Conservation (phyloP, 257 asterid genomes). For the Solanum microdontum region DNA sequence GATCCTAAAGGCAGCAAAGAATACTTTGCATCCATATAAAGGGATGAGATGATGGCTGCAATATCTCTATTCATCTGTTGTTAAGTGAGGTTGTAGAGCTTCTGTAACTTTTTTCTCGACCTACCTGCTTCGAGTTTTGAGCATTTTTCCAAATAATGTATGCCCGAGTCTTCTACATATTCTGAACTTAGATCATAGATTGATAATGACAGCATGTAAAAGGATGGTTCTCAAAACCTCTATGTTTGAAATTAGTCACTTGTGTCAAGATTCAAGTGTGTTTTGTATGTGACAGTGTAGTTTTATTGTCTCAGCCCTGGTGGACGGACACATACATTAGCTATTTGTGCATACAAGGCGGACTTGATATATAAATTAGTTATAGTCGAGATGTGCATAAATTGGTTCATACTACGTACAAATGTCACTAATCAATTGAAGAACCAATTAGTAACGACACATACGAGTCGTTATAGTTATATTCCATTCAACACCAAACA, state of each 20-base stretch:
- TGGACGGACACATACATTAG: neutral
- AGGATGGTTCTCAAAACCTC: neutral
- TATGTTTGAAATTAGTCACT: neutral
- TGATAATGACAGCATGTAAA: neutral
- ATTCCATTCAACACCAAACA: too few species aligned
- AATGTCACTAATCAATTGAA: too few species aligned
- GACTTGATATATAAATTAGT: neutral
- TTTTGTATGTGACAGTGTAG: neutral
- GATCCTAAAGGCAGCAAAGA: constrained; percentile 94
- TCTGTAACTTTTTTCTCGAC: neutral
- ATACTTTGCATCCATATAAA: constrained; percentile 73
- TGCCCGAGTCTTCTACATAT: neutral
- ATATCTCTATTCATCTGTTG: neutral
- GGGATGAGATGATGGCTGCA: neutral
- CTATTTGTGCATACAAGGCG: neutral
- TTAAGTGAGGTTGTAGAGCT: constrained; percentile 12
- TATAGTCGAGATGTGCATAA: neutral
- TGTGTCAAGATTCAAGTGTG: too few species aligned
- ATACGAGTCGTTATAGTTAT: too few species aligned
- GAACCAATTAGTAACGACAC: too few species aligned
- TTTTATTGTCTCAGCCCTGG: neutral
- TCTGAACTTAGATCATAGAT: neutral
- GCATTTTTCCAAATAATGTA: neutral
- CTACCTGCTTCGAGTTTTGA: neutral
- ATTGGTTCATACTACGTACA: neutral